phyloP scores from a whole-genome alignment of 2,329 filamentous ascomycete genomes.

The Trichoderma pleuroti region DNA sequence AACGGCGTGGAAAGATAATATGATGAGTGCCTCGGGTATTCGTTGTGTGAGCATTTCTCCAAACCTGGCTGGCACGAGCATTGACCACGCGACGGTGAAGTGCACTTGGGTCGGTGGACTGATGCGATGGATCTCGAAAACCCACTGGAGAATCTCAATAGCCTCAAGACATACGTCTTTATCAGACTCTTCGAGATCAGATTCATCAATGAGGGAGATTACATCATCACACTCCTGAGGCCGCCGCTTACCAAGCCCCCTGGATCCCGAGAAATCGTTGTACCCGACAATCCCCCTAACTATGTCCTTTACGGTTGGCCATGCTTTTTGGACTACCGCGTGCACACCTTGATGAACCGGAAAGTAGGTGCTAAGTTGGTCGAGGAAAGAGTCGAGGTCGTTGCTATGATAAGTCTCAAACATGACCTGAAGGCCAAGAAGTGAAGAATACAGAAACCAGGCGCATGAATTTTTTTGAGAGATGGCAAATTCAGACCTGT shows the following conservation, averaged over 20 bases:
- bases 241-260: neutral
- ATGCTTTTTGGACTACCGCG: conserved; percentile 30
- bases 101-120: neutral
- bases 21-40: conserved; percentile 38
- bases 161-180: conserved; percentile 19
- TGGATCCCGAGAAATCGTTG: neutral
- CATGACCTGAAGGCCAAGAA: conserved; percentile 41
- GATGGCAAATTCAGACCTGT: conserved; percentile 20
- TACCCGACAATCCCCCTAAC: neutral
- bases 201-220: neutral
- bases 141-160: conserved; percentile 19
- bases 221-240: neutral
- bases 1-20: conserved; percentile 42
- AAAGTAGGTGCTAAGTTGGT: conserved; percentile 32
- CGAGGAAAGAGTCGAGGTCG: conserved; percentile 31
- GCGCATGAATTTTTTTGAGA: conserved; percentile 29
- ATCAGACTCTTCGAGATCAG: neutral
- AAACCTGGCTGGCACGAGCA: conserved; percentile 28
- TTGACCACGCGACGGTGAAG: conserved; percentile 21
- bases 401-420: conserved; percentile 37
- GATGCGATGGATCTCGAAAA: conserved; percentile 17
- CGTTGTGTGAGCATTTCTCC: conserved; percentile 34
- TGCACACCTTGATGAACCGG: conserved; percentile 36
- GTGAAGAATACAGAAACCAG: conserved; percentile 35
- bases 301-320: conserved; percentile 19